Conservation (phyloP, 495 filamentous ascomycete genomes). For the Lophium mytilinum region DNA sequence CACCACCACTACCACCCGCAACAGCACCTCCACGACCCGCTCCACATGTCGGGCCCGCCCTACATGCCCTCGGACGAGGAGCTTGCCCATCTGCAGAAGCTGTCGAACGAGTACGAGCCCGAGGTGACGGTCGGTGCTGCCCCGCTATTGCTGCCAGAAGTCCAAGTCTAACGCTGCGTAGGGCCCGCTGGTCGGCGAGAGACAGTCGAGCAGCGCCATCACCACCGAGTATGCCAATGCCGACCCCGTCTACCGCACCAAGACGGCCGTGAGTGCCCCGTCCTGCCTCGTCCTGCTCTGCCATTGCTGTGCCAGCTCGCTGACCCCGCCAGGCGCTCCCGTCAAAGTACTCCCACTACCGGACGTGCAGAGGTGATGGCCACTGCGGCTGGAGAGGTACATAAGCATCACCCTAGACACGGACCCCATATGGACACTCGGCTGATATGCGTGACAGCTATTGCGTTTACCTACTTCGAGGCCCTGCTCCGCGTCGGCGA, state of each 20-base stretch:
- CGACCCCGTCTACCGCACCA: constrained; percentile 73
- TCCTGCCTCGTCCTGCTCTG: not conserved
- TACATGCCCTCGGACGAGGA: constrained; percentile 32
- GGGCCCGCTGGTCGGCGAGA: constrained; percentile 76
- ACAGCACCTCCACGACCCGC: constrained; percentile 11
- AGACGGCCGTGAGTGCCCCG: constrained; percentile 62
- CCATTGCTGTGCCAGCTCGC: not conserved
- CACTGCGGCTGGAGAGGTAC: constrained; percentile 97
- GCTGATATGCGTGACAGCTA: constrained; percentile 49
- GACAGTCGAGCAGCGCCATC: constrained; percentile 67
- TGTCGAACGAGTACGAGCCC: constrained; percentile 37
- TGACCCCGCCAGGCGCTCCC: constrained; percentile 56
- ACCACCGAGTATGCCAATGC: constrained; percentile 85
- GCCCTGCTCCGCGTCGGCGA: constrained; percentile 61
- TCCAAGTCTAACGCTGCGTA: constrained; percentile 29
- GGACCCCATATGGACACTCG: not conserved
- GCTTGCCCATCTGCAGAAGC: constrained; percentile 38
- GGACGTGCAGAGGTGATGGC: constrained; percentile 83
- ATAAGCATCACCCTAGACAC: not conserved
- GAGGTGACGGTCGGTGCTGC: constrained; percentile 31
- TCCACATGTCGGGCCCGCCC: constrained; percentile 22
- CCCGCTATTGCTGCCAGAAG: not conserved
- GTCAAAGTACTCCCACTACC: constrained; percentile 77
- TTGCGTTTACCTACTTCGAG: constrained; percentile 91
- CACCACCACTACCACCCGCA: constrained; percentile 2